phyloP scores from a whole-genome alignment of 352 stramenopile species.

The Globisporangium ultimum region DNA sequence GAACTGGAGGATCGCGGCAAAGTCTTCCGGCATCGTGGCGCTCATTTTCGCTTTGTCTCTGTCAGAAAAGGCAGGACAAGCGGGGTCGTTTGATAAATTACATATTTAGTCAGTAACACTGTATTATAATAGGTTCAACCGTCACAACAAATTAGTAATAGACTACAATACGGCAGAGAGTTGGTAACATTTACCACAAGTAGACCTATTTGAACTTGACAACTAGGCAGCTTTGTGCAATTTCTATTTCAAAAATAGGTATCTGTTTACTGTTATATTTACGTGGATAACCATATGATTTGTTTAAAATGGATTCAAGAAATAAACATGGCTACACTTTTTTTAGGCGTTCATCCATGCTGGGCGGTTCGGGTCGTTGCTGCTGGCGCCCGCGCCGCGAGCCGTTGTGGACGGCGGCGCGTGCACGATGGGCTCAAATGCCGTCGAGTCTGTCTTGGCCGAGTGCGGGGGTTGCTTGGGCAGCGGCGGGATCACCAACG shows the following conservation, averaged over 20 bases:
- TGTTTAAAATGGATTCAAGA: no score
- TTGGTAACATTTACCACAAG: no score
- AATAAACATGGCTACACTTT: not conserved
- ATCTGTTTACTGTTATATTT: no score
- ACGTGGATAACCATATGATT: no score
- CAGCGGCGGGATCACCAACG: not conserved
- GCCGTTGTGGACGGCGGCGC: constrained; percentile 2
- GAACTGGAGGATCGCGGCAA: constrained; percentile 25
- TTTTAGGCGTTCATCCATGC: constrained; percentile 16
- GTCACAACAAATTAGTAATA: no score
- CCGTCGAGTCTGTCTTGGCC: not conserved
- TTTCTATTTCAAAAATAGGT: not conserved
- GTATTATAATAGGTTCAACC: no score
- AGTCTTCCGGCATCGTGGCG: constrained; percentile 23
- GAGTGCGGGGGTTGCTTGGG: constrained; percentile 7
- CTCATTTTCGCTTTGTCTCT: no score
- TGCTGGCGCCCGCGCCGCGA: not conserved
- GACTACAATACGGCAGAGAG: no score
- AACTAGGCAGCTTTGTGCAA: not conserved
- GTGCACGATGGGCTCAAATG: not conserved
- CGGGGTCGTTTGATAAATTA: no score
- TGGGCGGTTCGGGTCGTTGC: constrained; percentile 7
- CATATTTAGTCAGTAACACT: no score
- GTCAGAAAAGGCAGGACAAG: constrained; percentile 1
- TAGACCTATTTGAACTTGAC: no score